Evolutionary conservation across 176 grass and related monocot species (phyloP).

Genomic region (Elymus sibiricus): DNA sequence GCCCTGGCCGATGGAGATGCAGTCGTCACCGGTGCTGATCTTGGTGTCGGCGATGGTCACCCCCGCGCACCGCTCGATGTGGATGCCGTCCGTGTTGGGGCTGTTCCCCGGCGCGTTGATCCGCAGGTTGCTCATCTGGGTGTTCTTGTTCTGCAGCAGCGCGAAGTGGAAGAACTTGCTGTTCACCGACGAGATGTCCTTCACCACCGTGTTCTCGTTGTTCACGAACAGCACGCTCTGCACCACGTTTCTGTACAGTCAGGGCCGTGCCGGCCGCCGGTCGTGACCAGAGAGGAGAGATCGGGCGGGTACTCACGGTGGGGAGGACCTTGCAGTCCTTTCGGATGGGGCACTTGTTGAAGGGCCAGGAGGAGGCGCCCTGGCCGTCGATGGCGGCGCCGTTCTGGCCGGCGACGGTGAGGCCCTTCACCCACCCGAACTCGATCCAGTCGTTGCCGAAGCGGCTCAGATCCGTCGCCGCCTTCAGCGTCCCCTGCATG

Average conservation of each 20-base stretch:
- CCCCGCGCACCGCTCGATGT: constrained; percentile 51
- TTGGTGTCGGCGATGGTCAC: constrained; percentile 33
- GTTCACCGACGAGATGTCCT: constrained; percentile 55
- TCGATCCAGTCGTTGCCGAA: constrained; percentile 73
- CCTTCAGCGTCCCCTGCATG: constrained; percentile 45
- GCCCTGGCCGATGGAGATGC: constrained; percentile 69
- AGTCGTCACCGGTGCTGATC: constrained; percentile 68
- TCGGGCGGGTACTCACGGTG: constrained; percentile 29
- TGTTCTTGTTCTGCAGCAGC: constrained; percentile 27
- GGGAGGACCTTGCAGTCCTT: constrained; percentile 80
- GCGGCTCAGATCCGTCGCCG: constrained; percentile 48
- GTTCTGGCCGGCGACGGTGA: constrained; percentile 44
- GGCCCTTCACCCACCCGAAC: constrained; percentile 43
- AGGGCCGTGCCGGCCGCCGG: not conserved
- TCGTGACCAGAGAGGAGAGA: too few species aligned
- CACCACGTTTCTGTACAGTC: not conserved
- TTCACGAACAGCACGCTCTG: constrained; percentile 53
- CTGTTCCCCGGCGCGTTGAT: constrained; percentile 44
- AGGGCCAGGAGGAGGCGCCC: constrained; percentile 64
- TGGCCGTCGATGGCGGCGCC: constrained; percentile 66
- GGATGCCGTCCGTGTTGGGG: constrained; percentile 82
- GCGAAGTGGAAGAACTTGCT: constrained; percentile 86
- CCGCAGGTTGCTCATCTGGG: constrained; percentile 20
- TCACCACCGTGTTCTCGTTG: constrained; percentile 49
- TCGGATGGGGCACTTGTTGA: constrained; percentile 51